Evolutionary conservation across 192 early-diverging fungal species (phyloP).

Genomic region (Thamnidium elegans): DNA sequence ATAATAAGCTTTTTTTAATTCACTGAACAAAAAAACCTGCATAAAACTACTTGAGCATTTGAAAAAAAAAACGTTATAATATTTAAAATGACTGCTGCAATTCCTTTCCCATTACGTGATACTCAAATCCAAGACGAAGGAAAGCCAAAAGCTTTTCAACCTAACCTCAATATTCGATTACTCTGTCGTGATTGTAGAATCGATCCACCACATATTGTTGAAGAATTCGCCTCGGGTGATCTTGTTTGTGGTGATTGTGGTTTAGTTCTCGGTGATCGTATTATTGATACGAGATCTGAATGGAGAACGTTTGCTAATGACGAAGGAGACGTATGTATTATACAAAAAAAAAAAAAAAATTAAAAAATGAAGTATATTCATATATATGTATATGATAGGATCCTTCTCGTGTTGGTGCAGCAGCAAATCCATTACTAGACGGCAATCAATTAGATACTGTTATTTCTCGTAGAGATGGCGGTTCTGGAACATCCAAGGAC

Average conservation of each 20-base stretch:
- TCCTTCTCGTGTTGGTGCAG: slow-evolving; percentile 86
- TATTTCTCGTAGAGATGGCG: slow-evolving; percentile 75
- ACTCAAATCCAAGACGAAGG: slow-evolving; percentile 17
- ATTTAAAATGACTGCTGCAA: slow-evolving; percentile 6
- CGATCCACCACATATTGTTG: slow-evolving; percentile 79
- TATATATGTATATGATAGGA: slow-evolving; percentile 37
- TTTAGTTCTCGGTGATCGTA: slow-evolving; percentile 79
- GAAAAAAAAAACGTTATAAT: no score
- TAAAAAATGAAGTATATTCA: background rate
- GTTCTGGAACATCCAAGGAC: slow-evolving; percentile 66
- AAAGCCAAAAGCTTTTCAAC: slow-evolving; percentile 16
- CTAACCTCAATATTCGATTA: slow-evolving; percentile 56
- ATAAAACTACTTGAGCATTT: background rate
- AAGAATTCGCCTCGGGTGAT: slow-evolving; percentile 88
- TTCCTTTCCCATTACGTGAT: slow-evolving; percentile 21
- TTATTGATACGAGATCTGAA: slow-evolving; percentile 93
- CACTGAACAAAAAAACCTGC: background rate
- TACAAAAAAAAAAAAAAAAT: background rate
- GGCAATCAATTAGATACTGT: slow-evolving; percentile 81
- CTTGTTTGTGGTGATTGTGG: slow-evolving; percentile 92
- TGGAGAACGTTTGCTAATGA: slow-evolving; percentile 97
- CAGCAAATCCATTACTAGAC: slow-evolving; percentile 74
- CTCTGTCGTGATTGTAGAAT: slow-evolving; percentile 80
- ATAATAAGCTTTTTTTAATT: background rate
- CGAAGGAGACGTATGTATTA: slow-evolving; percentile 61